phyloP scores from a whole-genome alignment of 768 basidiomycete species.

The Kwoniella bestiolae region DNA sequence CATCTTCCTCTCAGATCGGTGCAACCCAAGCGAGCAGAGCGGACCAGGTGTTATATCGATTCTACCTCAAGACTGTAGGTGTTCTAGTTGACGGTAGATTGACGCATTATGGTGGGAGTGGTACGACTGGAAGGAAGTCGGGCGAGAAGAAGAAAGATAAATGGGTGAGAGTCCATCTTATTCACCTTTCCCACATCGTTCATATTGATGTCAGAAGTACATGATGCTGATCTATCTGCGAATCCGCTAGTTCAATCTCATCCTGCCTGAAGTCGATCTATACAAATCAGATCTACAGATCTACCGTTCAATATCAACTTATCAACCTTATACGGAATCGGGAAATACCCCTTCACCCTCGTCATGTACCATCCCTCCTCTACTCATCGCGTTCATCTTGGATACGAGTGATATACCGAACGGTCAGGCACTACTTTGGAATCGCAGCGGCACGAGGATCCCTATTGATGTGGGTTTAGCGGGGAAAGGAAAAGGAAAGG shows the following conservation, averaged over 20 bases:
- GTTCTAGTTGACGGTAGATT: slow-evolving; percentile 51
- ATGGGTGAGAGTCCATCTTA: slow-evolving; percentile 45
- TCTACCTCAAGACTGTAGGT: slow-evolving; percentile 54
- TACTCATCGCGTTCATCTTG: slow-evolving; percentile 55
- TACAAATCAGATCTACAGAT: slow-evolving; percentile 49
- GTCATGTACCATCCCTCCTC: slow-evolving; percentile 42
- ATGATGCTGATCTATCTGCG: too few species aligned
- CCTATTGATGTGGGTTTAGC: slow-evolving; percentile 32
- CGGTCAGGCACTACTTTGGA: slow-evolving; percentile 49
- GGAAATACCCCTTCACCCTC: slow-evolving; percentile 12
- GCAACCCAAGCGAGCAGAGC: slow-evolving; percentile 21
- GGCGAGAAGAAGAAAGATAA: slow-evolving; percentile 49
- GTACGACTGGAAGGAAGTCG: slow-evolving; percentile 5
- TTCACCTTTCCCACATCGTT: too few species aligned
- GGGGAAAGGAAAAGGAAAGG: slow-evolving; percentile 24
- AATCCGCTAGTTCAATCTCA: slow-evolving; percentile 56
- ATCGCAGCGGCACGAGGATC: slow-evolving; percentile 27
- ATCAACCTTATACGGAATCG: slow-evolving; percentile 22
- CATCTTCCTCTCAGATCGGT: slow-evolving; percentile 22
- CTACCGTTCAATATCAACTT: slow-evolving; percentile 45
- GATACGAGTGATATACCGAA: slow-evolving; percentile 51
- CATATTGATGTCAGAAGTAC: too few species aligned
- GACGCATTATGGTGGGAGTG: slow-evolving; percentile 41
- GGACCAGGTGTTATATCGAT: slow-evolving; percentile 53
- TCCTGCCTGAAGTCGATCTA: slow-evolving; percentile 49